Base-by-base conservation (phyloP, 1,284 basidiomycete species). In the Melampsora larici-populina region DNA sequence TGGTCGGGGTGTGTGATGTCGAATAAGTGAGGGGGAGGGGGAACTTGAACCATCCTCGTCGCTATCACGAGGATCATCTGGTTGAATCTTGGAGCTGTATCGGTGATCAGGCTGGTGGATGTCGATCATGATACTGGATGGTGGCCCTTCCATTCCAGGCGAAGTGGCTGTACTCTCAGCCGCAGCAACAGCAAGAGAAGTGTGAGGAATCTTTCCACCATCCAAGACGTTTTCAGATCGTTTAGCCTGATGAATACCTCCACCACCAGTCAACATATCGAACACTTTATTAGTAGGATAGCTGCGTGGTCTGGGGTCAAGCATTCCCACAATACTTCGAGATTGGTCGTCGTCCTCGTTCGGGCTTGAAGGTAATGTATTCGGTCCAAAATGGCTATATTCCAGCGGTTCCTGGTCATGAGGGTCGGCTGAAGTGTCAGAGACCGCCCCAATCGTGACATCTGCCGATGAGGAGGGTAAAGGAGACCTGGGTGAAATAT, bases 1-100 rank as follows among this genome's bases (percentile, higher is more conserved):
- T 29, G 15, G 46, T 26, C 18, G 70, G 7, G 60, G 58, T 24
- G 55, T 33, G 36, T 60, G 67, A 48, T 78, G 76, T 31, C 68
- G 60, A n/a, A 69, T 78, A 33, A 78, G 60, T 13, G 76, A 78
- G 29, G 76, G 76, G 31, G 76, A 58, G 21, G 76, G 76, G 26
- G 76, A 78, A 24, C 36, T 64, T 24, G 70, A 77, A 26, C 8
- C 26, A 21, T 36, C 29, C 5, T 63, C 62, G 29, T 64, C 62
- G 33, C 29, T 64, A 21, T 64, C 33, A 64, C 33, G 15, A 36
- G 62, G 33, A 29, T 64, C 11, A 36, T 31, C 62, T 21, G 33
- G 62, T 7, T 24, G 33, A 6, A 64, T 64, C 6, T 21, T 64
- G 24, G 62, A 64, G 17, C 21, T 29, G 33, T 31, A 36, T 33